These are phyloP conservation scores for Globisporangium takayamanum DNA, from an alignment of 352 stramenopile genomes.

Conservation along the genomic window DNA sequence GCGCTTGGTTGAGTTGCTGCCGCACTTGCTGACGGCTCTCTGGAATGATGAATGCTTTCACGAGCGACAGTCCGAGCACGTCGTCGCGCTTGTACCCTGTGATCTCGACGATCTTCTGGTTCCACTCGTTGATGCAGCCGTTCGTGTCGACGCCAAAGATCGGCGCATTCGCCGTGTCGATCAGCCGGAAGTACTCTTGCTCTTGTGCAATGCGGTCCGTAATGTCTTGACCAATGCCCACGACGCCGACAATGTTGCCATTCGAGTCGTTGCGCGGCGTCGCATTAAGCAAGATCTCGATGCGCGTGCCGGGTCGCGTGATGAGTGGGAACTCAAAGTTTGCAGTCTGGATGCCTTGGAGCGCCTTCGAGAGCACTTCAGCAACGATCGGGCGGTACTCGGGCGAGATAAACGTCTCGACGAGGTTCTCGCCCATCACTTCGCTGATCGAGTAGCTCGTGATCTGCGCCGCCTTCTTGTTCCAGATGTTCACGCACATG, in stretches of 20 bases:
- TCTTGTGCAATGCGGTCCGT: conserved; percentile 68
- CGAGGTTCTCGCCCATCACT: conserved; percentile 80
- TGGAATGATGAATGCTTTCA: conserved; percentile 73
- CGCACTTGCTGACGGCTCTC: conserved; percentile 65
- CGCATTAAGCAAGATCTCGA: conserved; percentile 75
- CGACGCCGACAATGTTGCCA: conserved; percentile 80
- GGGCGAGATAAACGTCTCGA: conserved; percentile 80
- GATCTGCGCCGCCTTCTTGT: conserved; percentile 84
- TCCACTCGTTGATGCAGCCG: conserved; percentile 83
- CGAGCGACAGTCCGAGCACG: conserved; percentile 63
- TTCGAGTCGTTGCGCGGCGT: conserved; percentile 58
- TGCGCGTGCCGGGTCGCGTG: conserved; percentile 43
- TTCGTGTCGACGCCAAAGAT: conserved; percentile 84
- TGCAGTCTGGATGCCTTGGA: conserved; percentile 68
- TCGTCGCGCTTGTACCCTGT: conserved; percentile 71
- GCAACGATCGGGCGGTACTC: conserved; percentile 65
- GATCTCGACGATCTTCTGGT: conserved; percentile 84
- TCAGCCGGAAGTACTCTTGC: conserved; percentile 66
- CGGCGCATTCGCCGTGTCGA: conserved; percentile 71
- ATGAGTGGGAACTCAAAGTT: conserved; percentile 90
- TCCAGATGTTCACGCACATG: conserved; percentile 86
- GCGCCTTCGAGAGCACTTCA: conserved; percentile 63
- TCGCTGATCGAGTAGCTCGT: conserved; percentile 85
- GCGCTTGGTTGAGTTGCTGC: conserved; percentile 67
- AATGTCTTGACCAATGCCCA: conserved; percentile 84